Evolutionary conservation across 164 flowering plant genomes (phyloP).

Genomic region (Euptelea pleiosperma): DNA sequence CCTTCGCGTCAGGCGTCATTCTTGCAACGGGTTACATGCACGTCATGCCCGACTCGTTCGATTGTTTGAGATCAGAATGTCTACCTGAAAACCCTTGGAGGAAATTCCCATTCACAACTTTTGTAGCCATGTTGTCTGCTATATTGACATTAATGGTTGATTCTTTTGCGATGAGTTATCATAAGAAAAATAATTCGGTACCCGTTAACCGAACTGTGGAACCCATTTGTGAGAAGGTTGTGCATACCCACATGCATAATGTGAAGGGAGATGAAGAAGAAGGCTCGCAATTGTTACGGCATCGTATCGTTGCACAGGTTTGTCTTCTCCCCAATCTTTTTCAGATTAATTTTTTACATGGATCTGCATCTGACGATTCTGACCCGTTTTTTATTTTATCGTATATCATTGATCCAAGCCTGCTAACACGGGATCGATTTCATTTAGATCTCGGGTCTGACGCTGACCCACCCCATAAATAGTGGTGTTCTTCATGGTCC

Average conservation of each 20-base stretch:
- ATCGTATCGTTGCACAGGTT: constrained; percentile 19
- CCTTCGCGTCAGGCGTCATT: constrained; percentile 23
- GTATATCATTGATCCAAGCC: too few relatives aligned
- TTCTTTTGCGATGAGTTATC: constrained; percentile 13
- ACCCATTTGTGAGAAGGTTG: not conserved
- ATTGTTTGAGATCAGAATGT: constrained; percentile 13
- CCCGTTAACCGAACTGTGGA: not conserved
- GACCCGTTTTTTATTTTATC: too few relatives aligned
- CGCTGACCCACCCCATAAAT: too few relatives aligned
- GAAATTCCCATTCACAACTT: constrained; percentile 20
- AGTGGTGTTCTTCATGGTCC: too few relatives aligned
- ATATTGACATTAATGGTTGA: constrained; percentile 19
- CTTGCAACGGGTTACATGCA: constrained; percentile 28
- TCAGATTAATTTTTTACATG: too few relatives aligned
- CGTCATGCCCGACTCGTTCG: constrained; percentile 22
- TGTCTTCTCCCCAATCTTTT: too few relatives aligned
- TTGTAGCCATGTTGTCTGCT: constrained; percentile 25
- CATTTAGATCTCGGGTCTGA: too few relatives aligned
- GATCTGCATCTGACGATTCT: too few relatives aligned
- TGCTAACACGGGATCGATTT: too few relatives aligned
- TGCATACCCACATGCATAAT: not conserved
- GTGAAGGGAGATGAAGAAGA: not conserved
- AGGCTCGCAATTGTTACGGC: constrained; percentile 4
- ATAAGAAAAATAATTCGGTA: not conserved
- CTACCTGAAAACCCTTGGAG: constrained; percentile 20